A percentile compares a stretch with the other conserved stretches of the same genome.
Conservation (phyloP, 2,329 filamentous ascomycete species). For the Cucurbitaria berberidis region DNA sequence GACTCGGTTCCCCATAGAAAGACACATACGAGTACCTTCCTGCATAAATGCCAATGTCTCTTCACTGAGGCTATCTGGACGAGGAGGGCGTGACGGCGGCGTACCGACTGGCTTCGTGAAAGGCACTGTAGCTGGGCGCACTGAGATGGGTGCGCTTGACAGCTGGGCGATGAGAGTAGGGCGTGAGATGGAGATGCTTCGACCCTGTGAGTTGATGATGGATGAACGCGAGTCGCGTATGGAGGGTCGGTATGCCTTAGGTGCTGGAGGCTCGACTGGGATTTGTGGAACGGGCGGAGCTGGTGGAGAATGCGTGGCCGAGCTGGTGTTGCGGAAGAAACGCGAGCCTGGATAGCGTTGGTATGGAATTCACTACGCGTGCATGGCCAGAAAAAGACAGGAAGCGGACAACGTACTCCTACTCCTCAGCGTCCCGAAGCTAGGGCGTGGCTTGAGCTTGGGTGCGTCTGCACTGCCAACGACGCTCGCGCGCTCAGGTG, state of each 20-base stretch:
- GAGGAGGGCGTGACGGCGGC: constrained; percentile 19
- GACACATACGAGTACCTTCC: constrained; percentile 20
- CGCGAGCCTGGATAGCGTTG: constrained; percentile 17
- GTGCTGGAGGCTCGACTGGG: constrained; percentile 3
- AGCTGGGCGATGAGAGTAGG: constrained; percentile 14
- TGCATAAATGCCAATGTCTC: constrained; percentile 22
- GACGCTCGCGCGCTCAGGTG: not conserved
- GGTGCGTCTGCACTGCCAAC: not conserved
- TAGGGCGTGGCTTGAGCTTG: constrained; percentile 15
- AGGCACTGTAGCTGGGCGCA: constrained; percentile 5
- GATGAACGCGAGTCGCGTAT: constrained; percentile 9
- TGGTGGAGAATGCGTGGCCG: constrained; percentile 7
- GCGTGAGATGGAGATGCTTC: constrained; percentile 17
- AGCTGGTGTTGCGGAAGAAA: constrained; percentile 16
- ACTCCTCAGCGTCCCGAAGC: constrained; percentile 17
- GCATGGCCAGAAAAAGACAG: not conserved
- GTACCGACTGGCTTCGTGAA: constrained; percentile 20
- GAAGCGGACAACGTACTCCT: constrained; percentile 15
- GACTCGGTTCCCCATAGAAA: constrained; percentile 6
- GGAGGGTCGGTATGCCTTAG: constrained; percentile 7
- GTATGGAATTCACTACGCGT: not conserved
- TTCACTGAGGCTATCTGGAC: constrained; percentile 23
- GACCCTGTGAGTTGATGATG: not conserved
- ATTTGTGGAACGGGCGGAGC: constrained; percentile 24
- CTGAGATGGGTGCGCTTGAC: constrained; percentile 4